A percentile compares a stretch with the other conserved stretches of the same genome.
phyloP scores from a whole-genome alignment of 192 early-diverging fungal genomes.

The Coemansia sp. region DNA sequence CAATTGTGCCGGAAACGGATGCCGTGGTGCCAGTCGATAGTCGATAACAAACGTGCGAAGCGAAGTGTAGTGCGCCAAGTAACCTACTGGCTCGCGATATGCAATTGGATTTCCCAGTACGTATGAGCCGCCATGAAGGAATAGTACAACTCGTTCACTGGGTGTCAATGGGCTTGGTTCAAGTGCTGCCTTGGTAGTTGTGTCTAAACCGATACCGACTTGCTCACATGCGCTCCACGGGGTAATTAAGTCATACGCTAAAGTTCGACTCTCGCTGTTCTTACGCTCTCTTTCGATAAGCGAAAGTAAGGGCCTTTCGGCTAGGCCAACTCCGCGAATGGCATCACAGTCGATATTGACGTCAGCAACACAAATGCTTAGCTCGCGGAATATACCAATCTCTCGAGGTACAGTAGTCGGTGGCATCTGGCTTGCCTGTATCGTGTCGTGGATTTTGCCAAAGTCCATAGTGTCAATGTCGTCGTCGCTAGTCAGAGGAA shows the following conservation, averaged over 20 bases:
- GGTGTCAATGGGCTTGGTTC: constrained; percentile 16
- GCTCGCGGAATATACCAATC: not conserved
- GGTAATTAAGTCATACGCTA: constrained; percentile 21
- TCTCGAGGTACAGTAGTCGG: not conserved
- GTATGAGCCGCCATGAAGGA: constrained; percentile 38
- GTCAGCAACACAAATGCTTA: not conserved
- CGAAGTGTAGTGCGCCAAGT: not conserved
- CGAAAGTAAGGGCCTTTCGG: constrained; percentile 11
- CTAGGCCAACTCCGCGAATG: constrained; percentile 23
- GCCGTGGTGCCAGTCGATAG: constrained; percentile 40
- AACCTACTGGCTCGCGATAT: constrained; percentile 15
- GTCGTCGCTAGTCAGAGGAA: constrained; percentile 19
- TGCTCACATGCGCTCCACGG: constrained; percentile 14
- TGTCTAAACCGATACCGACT: not conserved
- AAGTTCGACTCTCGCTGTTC: not conserved
- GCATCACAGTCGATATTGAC: constrained; percentile 5
- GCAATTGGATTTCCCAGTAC: constrained; percentile 20
- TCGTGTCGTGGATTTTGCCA: not conserved
- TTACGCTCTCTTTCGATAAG: constrained; percentile 9
- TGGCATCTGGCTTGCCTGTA: constrained; percentile 13
- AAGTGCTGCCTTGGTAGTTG: not conserved
- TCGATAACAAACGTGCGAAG: constrained; percentile 24
- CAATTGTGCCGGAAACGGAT: constrained; percentile 41
- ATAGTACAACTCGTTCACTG: constrained; percentile 20
- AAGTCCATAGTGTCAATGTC: constrained; percentile 19